These are phyloP conservation scores for Malassezia sp. DNA, from an alignment of 1,284 basidiomycete species.

Conservation along the genomic window DNA sequence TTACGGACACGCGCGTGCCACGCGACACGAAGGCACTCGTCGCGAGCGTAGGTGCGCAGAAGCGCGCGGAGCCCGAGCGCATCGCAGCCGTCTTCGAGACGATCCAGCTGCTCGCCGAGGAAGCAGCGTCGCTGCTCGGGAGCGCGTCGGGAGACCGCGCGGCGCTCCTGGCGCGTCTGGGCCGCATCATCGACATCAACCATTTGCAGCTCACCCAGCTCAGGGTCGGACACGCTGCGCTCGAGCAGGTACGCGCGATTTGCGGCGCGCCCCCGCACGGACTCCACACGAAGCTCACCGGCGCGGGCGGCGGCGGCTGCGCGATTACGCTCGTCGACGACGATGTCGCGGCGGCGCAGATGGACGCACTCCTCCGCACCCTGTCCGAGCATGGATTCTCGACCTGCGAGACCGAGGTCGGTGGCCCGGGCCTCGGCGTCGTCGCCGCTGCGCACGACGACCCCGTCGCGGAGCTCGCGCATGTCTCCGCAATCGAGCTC, in stretches of 20 bases:
- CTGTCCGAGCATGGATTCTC: conserved; percentile 57
- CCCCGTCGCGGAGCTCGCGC: background rate
- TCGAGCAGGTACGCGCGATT: conserved; percentile 69
- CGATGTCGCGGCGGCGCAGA: conserved; percentile 49
- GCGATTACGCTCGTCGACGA: conserved; percentile 90
- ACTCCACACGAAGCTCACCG: conserved; percentile 89
- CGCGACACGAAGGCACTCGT: conserved; percentile 91
- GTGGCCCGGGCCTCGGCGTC: conserved; percentile 80
- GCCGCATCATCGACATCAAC: conserved; percentile 63
- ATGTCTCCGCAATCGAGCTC: background rate
- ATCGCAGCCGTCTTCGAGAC: conserved; percentile 21
- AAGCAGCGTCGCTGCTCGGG: conserved; percentile 26
- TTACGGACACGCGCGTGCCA: conserved; percentile 84
- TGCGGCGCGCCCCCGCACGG: conserved; percentile 58
- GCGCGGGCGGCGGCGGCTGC: conserved; percentile 96
- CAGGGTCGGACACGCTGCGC: conserved; percentile 81
- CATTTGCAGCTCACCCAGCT: conserved; percentile 72
- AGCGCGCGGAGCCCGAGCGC: conserved; percentile 53
- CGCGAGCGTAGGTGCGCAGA: conserved; percentile 68
- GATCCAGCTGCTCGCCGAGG: conserved; percentile 26
- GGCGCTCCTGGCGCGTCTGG: conserved; percentile 19
- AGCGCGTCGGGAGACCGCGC: conserved; percentile 7
- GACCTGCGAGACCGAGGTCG: conserved; percentile 81
- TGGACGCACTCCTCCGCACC: conserved; percentile 19
- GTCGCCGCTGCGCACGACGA: conserved; percentile 49